These are phyloP conservation scores for Domatiomyces globalis DNA, from an alignment of 2,329 filamentous ascomycete species.

Conservation along the genomic window DNA sequence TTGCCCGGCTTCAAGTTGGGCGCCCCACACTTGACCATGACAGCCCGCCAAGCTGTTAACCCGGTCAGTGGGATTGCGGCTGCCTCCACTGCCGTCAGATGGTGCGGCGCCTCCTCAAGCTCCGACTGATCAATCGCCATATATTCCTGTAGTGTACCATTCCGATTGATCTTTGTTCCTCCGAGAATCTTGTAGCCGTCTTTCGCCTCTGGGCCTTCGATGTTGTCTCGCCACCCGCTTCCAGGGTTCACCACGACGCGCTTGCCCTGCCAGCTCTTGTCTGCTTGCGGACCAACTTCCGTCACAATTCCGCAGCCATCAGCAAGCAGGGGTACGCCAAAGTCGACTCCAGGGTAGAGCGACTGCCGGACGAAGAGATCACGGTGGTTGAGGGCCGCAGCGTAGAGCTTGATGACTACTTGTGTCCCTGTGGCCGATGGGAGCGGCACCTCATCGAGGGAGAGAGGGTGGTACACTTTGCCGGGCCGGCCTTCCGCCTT, in stretches of 20 bases:
- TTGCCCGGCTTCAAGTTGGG: slow-evolving; percentile 38
- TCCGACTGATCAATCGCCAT: slow-evolving; percentile 55
- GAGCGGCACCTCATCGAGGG: slow-evolving; percentile 46
- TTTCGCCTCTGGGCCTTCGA: slow-evolving; percentile 56
- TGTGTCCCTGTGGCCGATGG: slow-evolving; percentile 52
- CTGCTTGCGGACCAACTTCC: slow-evolving; percentile 41
- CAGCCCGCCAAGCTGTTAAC: slow-evolving; percentile 73
- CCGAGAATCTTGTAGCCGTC: slow-evolving; percentile 51
- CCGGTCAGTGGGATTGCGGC: slow-evolving; percentile 77
- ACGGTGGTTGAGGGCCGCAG: slow-evolving; percentile 82
- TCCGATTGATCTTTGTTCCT: slow-evolving; percentile 47
- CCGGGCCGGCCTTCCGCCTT: slow-evolving; percentile 55
- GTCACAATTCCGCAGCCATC: slow-evolving; percentile 70
- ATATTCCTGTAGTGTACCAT: slow-evolving; percentile 64
- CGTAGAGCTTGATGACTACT: slow-evolving; percentile 60
- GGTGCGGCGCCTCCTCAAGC: slow-evolving; percentile 59
- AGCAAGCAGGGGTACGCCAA: slow-evolving; percentile 62
- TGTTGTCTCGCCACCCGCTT: slow-evolving; percentile 58
- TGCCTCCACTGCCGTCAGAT: slow-evolving; percentile 59
- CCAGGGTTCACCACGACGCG: slow-evolving; percentile 67
- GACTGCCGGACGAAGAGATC: slow-evolving; percentile 90
- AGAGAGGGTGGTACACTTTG: slow-evolving; percentile 53
- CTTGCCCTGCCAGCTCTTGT: slow-evolving; percentile 44
- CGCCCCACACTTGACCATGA: slow-evolving; percentile 55
- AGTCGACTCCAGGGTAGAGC: slow-evolving; percentile 74